Conservation (phyloP, 306 rosid genomes). For the Malus orientalis region DNA sequence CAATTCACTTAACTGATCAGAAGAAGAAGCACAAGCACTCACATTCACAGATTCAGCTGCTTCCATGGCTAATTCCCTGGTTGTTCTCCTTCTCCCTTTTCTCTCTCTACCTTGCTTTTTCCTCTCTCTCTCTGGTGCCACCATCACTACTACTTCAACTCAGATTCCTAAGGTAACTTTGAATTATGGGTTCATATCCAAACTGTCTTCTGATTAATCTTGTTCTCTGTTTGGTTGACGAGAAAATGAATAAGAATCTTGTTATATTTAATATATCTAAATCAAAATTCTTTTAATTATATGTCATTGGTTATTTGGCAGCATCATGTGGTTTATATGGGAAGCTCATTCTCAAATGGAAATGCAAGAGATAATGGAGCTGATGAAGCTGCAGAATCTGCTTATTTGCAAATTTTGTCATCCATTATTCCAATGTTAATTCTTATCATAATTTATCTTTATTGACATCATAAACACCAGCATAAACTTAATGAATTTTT, state of each 20-base stretch:
- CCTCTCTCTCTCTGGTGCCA: slow-evolving; percentile 17
- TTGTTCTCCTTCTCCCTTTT: slow-evolving; percentile 24
- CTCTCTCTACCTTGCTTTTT: slow-evolving; percentile 31
- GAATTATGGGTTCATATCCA: background rate
- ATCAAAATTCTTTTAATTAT: background rate
- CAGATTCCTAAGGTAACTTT: slow-evolving; percentile 60
- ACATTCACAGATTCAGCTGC: slow-evolving; percentile 7
- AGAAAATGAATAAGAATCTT: background rate
- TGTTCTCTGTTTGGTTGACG: background rate
- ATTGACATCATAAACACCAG: background rate
- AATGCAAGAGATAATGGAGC: slow-evolving; percentile 13
- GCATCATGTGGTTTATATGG: slow-evolving; percentile 89
- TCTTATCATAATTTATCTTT: background rate
- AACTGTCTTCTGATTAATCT: background rate
- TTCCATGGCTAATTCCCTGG: slow-evolving; percentile 39
- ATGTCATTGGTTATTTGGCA: slow-evolving; percentile 19
- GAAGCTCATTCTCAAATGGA: slow-evolving; percentile 48
- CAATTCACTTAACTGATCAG: background rate
- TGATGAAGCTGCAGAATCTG: slow-evolving; percentile 33
- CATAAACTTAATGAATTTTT: background rate
- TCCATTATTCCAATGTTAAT: slow-evolving; percentile 46
- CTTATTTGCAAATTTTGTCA: slow-evolving; percentile 52
- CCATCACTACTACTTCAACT: slow-evolving; percentile 28
- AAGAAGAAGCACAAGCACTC: background rate
- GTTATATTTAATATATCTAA: background rate